Evolutionary conservation across 1,139 yeast genomes (phyloP), one percentile per base, ranked within the genome.

Genomic region (Petasospora fabianii): DNA sequence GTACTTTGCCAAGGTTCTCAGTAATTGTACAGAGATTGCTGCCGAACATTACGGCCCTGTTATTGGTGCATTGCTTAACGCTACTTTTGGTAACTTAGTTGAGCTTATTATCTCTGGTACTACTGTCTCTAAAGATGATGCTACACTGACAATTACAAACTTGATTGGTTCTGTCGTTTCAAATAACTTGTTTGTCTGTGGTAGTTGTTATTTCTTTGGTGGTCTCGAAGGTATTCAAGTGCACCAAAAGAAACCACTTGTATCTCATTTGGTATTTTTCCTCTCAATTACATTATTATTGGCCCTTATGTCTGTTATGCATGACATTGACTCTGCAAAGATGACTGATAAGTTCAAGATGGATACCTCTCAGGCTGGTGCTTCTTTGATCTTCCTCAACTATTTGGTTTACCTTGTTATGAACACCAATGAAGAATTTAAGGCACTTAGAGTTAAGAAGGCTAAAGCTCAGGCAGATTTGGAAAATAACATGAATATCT

Each of bases 51-150:
- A 44, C 21, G 55, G 55, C 18, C 60, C 86, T 53, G 87, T 96
- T 12, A 54, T 88, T 30, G 97, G 97, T 16, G 97, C 97, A 1
- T 69, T 90, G 49, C 69, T 92, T 56, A 92, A 92, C 64, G 97
- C 97, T 5, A 88, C 97, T 11, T 85, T 92, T 59, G 97, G 97
- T 44, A 92, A 92, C 62, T 95, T 95, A 9, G 85, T 51, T 15
- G 55, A 51, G 30, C 20, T 51, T 32, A 49, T 51, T 38, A 51
- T 51, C 17, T 49, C 54, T 3, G 55, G 55, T 32, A 48, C 55
- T 1, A 49, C 55, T 11, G 53, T 51, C 8, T 51, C 55, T 3
- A 51, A 51, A 32, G 53, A 50, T 11, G 54, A 51, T 38, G 54
- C 54, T 5, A 48, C 51, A 0, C 32, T 51, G 30, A 49, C 55